Evolutionary conservation across 2,329 filamentous ascomycete genomes (phyloP).

Genomic region (Leptodontidium sp.): DNA sequence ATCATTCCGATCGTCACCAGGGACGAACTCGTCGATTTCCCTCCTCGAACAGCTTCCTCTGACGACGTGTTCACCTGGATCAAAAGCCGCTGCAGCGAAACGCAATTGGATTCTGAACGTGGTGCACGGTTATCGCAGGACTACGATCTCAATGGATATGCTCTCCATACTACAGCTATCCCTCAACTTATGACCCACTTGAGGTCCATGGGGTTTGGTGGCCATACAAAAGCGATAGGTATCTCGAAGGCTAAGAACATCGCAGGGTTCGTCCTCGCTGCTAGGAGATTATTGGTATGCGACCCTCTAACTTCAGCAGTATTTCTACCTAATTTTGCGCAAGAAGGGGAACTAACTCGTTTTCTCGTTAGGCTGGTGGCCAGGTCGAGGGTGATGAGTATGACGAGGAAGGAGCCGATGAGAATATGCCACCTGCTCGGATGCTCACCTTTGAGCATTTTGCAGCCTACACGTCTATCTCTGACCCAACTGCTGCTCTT

Average conservation of each 20-base stretch:
- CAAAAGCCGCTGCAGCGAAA: neutral
- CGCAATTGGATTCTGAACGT: too few relatives aligned
- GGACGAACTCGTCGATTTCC: neutral
- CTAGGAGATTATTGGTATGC: neutral
- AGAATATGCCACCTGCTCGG: neutral
- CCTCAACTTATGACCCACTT: too few relatives aligned
- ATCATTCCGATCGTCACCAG: neutral
- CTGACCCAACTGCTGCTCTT: too few relatives aligned
- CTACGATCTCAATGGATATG: too few relatives aligned
- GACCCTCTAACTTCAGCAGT: too few relatives aligned
- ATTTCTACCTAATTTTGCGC: too few relatives aligned
- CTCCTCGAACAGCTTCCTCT: neutral
- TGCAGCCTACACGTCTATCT: too few relatives aligned
- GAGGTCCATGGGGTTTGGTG: neutral
- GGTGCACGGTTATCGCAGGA: too few relatives aligned
- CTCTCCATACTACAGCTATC: too few relatives aligned
- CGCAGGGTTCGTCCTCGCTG: neutral
- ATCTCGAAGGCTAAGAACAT: neutral
- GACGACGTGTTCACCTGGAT: conserved; percentile 1
- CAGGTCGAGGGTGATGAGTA: neutral
- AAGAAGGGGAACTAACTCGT: neutral
- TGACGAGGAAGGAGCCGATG: neutral
- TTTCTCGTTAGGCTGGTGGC: neutral
- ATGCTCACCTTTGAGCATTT: neutral
- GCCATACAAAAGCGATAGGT: neutral